These are phyloP conservation scores for Heliamphora exappendiculata DNA, from an alignment of 148 eudicot species.

Conservation along the genomic window DNA sequence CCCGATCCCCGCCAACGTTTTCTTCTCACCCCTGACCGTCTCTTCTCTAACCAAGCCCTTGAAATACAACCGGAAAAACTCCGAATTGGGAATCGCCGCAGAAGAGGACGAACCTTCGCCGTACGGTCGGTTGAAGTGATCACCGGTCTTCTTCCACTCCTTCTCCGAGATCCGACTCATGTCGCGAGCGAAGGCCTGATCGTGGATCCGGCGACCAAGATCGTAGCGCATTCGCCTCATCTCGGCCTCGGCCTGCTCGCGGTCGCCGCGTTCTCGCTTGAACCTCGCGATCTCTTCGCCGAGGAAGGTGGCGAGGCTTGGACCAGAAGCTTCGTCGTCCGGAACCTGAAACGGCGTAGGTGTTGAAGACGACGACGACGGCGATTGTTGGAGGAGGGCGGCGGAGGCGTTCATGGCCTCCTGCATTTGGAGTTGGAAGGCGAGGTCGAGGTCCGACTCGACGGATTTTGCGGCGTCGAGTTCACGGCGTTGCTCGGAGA, in stretches of 20 bases:
- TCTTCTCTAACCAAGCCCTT: constrained; percentile 53
- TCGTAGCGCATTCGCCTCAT: constrained; percentile 18
- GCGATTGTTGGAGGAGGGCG: too few relatives aligned
- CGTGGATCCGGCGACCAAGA: constrained; percentile 38
- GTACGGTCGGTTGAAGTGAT: constrained; percentile 30
- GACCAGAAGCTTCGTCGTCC: too few relatives aligned
- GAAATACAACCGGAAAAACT: constrained; percentile 37
- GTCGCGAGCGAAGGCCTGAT: constrained; percentile 40
- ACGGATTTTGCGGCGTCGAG: constrained; percentile 22
- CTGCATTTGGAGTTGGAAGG: constrained; percentile 48
- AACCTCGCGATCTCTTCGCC: constrained; percentile 5
- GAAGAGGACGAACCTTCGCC: constrained; percentile 22
- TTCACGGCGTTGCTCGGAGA: constrained; percentile 32
- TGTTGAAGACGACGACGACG: too few relatives aligned
- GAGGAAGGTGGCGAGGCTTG: neutral
- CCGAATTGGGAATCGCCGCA: neutral
- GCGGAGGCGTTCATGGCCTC: constrained; percentile 61
- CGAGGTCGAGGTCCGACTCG: constrained; percentile 51
- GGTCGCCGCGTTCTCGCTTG: constrained; percentile 31
- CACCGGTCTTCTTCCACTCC: constrained; percentile 40
- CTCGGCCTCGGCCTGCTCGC: constrained; percentile 19
- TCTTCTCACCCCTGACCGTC: constrained; percentile 18
- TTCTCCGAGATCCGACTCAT: constrained; percentile 27
- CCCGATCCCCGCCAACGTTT: constrained; percentile 34
- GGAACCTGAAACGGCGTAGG: too few relatives aligned